Percentiles rank a stretch among this genome's conserved stretches.
Conservation (phyloP, 441 rosid species). For the Syzygium syzygioides region DNA sequence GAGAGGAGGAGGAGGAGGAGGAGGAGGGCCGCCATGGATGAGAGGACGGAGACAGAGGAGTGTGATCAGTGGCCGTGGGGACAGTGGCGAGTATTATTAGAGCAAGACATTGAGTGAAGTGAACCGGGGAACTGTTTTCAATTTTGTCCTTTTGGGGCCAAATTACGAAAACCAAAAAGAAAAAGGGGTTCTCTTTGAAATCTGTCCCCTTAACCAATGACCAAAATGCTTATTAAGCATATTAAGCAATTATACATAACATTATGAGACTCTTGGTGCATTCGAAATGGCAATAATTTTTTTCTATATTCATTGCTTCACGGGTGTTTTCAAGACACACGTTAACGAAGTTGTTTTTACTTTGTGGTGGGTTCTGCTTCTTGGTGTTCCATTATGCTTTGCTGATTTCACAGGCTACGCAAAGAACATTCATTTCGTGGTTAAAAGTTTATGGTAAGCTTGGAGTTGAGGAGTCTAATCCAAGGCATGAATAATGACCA, state of each 20-base stretch:
- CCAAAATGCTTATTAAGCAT: background rate
- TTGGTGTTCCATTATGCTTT: background rate
- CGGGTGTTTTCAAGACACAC: background rate
- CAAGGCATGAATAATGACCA: background rate
- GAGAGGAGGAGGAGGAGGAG: background rate
- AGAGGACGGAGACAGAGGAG: background rate
- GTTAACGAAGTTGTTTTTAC: background rate
- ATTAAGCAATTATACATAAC: background rate
- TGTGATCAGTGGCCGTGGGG: background rate
- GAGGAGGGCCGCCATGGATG: slow-evolving; percentile 3
- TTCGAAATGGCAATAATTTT: background rate
- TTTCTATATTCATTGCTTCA: background rate
- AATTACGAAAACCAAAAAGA: background rate
- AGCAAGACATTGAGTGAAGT: background rate
- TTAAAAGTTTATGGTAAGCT: background rate
- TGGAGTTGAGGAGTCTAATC: background rate
- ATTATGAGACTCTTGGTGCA: background rate
- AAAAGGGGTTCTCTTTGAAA: background rate
- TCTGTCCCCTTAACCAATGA: background rate
- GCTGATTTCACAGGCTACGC: background rate
- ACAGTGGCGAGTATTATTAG: background rate
- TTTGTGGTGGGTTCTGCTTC: background rate
- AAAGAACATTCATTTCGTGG: background rate
- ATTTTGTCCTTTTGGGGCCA: no score
- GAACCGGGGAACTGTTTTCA: background rate